Evolutionary conservation across 179 eudicot genomes (phyloP).

Genomic region (Kewa caespitosa): DNA sequence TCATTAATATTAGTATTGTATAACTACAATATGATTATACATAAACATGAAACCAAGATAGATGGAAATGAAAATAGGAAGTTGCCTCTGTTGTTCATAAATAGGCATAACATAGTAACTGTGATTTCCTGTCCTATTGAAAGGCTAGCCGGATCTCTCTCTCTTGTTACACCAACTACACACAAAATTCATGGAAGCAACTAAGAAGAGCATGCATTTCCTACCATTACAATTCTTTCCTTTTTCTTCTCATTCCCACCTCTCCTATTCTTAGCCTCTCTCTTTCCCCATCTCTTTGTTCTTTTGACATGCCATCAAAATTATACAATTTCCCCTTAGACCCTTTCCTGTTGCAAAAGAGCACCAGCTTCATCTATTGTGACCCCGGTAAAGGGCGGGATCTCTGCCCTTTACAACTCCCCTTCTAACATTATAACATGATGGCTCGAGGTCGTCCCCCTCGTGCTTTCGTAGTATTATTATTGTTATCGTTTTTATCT

Average conservation of each 20-base stretch:
- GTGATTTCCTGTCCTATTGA: conserved; percentile 17
- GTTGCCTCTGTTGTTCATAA: conserved; percentile 2
- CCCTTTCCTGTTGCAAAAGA: conserved; percentile 19
- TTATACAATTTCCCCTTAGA: conserved; percentile 16
- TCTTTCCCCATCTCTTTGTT: conserved; percentile 23
- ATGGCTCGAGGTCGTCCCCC: neutral
- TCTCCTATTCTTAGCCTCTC: conserved; percentile 39
- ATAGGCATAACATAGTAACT: conserved; percentile 16
- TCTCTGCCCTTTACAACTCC: conserved; percentile 42
- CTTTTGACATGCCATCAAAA: conserved; percentile 27
- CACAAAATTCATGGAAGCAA: conserved; percentile 15
- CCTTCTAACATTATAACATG: conserved; percentile 14
- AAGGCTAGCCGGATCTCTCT: conserved; percentile 33
- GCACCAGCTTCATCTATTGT: conserved; percentile 15
- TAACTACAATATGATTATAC: too few species aligned
- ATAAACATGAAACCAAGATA: neutral
- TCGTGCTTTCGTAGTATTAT: neutral
- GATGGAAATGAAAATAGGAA: neutral
- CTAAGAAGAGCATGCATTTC: neutral
- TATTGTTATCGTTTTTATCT: conserved; percentile 8
- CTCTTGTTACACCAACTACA: conserved; percentile 18
- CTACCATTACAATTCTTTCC: conserved; percentile 17
- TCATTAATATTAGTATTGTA: too few species aligned
- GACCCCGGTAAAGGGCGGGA: conserved; percentile 47
- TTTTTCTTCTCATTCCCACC: conserved; percentile 7